These are phyloP conservation scores for Vaccinium macrocarpon DNA, from an alignment of 148 eudicot genomes.

Conservation along the genomic window DNA sequence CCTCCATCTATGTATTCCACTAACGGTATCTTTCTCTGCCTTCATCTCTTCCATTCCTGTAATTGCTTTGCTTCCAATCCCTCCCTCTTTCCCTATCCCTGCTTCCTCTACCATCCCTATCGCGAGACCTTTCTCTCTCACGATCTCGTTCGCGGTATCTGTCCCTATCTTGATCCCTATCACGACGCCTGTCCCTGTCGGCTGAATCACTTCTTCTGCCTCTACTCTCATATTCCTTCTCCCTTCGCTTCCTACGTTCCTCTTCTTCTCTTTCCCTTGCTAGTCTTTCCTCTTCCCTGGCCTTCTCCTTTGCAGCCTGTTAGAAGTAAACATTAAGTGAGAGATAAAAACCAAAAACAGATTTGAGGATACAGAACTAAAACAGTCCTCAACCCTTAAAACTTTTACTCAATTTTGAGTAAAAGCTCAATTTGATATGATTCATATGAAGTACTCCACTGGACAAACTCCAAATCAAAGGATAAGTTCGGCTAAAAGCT, in stretches of 20 bases:
- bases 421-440: background rate
- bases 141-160: constrained; percentile 39
- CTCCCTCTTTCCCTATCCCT: constrained; percentile 18
- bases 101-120: constrained; percentile 20
- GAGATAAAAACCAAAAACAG: background rate
- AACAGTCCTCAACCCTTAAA: background rate
- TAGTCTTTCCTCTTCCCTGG: constrained; percentile 78
- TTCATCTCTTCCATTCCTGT: constrained; percentile 30
- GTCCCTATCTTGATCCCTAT: constrained; percentile 45
- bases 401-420: background rate
- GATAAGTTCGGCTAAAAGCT: background rate
- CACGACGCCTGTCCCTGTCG: constrained; percentile 67
- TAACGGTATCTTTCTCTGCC: constrained; percentile 55
- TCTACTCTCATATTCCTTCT: constrained; percentile 65
- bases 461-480: background rate
- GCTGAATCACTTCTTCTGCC: constrained; percentile 72
- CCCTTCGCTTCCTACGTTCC: constrained; percentile 66
- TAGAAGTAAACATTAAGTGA: background rate
- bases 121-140: constrained; percentile 27
- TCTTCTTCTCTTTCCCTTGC: constrained; percentile 86
- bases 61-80: constrained; percentile 10
- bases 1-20: constrained; percentile 32
- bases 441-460: background rate
- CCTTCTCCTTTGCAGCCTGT: constrained; percentile 84
- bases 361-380: background rate